Evolutionary conservation across 2,329 filamentous ascomycete species (phyloP).

Genomic region (Aspergillus fischeri): DNA sequence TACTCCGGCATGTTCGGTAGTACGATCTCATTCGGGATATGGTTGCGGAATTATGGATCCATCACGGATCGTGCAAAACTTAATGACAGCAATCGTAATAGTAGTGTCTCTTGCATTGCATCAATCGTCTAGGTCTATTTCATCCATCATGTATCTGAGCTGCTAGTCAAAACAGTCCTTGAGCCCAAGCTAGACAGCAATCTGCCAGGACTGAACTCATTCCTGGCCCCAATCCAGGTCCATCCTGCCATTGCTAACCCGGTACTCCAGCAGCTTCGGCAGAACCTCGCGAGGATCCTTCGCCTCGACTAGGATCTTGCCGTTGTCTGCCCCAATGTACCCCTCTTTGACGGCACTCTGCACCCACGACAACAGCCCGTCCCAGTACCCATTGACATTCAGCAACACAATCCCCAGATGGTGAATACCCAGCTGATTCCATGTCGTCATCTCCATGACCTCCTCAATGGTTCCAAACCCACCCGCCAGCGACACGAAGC

Average conservation of each 20-base stretch:
- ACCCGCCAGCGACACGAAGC: constrained; percentile 83
- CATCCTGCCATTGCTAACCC: constrained; percentile 68
- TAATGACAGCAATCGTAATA: background rate
- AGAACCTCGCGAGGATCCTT: constrained; percentile 69
- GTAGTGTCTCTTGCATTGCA: background rate
- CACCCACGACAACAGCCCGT: constrained; percentile 80
- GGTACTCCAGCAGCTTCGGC: constrained; percentile 66
- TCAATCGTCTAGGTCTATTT: background rate
- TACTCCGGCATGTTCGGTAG: background rate
- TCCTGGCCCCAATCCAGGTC: constrained; percentile 76
- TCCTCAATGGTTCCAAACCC: constrained; percentile 97
- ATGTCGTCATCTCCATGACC: constrained; percentile 86
- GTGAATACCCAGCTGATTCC: constrained; percentile 97
- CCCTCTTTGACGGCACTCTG: constrained; percentile 68
- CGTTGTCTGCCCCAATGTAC: constrained; percentile 70
- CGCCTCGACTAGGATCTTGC: constrained; percentile 74
- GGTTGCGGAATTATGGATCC: background rate
- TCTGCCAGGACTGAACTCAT: constrained; percentile 30
- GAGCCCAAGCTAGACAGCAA: background rate
- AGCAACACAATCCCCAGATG: constrained; percentile 71
- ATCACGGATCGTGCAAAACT: background rate
- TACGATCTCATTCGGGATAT: background rate
- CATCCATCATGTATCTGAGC: background rate
- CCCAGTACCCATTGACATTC: constrained; percentile 90
- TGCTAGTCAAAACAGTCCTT: background rate